Percentiles rank a stretch among this genome's conserved stretches.
Evolutionary conservation across 768 basidiomycete species (phyloP).

Genomic region (Lentinula raphanica): DNA sequence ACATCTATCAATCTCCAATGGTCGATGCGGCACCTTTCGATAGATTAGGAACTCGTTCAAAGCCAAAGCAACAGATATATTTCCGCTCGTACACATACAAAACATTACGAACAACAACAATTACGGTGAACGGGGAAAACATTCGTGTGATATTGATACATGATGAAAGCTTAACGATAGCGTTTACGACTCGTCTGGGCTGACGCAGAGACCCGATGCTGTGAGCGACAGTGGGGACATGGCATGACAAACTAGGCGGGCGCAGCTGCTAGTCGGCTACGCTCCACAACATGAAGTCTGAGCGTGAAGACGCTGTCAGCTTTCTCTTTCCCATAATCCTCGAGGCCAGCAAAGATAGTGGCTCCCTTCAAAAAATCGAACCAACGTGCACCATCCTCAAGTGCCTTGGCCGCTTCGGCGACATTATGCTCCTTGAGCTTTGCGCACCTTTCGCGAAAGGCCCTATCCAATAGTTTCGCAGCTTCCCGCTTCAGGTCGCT

Average conservation of each 20-base stretch:
- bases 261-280: not conserved
- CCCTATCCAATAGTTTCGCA: no score
- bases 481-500: no score
- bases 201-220: not conserved
- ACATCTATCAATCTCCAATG: not conserved
- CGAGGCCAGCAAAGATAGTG: not conserved
- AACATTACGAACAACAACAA: no score
- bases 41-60: no score
- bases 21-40: not conserved
- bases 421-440: no score
- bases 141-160: no score
- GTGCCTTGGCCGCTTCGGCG: no score
- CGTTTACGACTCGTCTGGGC: not conserved
- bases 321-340: not conserved
- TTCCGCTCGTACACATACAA: no score
- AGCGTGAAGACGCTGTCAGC: not conserved
- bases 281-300: slow-evolving; percentile 5
- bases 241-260: not conserved
- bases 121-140: no score
- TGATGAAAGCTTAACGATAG: not conserved
- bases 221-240: not conserved
- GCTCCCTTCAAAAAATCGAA: not conserved
- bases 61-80: no score
- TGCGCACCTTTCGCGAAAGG: no score
- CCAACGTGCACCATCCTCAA: not conserved